Evolutionary conservation across 768 basidiomycete species (phyloP).

Genomic region (Leccinum disarticulatum): DNA sequence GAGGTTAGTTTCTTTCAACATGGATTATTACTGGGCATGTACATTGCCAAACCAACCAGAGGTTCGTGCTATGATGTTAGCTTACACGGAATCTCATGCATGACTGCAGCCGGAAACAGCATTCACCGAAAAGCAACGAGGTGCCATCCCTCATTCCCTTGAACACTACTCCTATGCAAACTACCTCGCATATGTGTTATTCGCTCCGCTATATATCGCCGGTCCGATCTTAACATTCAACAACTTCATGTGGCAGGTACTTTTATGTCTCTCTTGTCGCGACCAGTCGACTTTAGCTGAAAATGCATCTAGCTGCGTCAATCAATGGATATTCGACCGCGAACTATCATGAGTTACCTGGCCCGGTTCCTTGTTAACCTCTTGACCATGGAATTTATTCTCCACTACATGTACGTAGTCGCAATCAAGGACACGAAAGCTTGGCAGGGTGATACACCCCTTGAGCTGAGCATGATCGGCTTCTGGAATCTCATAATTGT

Average conservation of each 20-base stretch:
- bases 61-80: constrained; percentile 33
- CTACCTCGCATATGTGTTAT: constrained; percentile 84
- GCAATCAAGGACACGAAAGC: constrained; percentile 90
- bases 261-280: constrained; percentile 15
- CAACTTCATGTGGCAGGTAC: constrained; percentile 91
- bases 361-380: constrained; percentile 70
- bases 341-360: constrained; percentile 52
- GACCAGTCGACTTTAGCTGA: neutral
- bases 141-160: constrained; percentile 50
- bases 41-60: constrained; percentile 38
- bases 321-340: constrained; percentile 46
- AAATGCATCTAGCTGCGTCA: constrained; percentile 52
- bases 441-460: constrained; percentile 76
- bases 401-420: constrained; percentile 95
- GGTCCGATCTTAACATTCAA: constrained; percentile 97
- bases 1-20: constrained; percentile 86
- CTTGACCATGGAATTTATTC: constrained; percentile 84
- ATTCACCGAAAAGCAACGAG: constrained; percentile 61
- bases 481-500: constrained; percentile 97
- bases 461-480: constrained; percentile 87
- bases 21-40: constrained; percentile 91
- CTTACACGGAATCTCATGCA: constrained; percentile 4
- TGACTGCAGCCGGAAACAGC: constrained; percentile 27
- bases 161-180: constrained; percentile 65
- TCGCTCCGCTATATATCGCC: constrained; percentile 92